Conservation (phyloP, 1,284 basidiomycete species). For the Irpex sp. region DNA sequence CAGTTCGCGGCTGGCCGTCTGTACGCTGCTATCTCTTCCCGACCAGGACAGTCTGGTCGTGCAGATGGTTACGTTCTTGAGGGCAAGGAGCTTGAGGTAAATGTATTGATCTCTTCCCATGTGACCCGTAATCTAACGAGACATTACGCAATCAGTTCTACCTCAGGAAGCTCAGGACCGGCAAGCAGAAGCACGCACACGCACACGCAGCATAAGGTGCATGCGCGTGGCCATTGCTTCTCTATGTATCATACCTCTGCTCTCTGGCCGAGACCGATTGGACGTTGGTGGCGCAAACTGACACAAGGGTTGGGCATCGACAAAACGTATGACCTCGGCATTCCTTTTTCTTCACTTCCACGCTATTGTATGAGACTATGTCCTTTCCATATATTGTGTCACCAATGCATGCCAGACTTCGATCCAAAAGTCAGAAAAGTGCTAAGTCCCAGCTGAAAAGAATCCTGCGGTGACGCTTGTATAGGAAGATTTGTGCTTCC, state of each 20-base stretch:
- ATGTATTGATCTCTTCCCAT: constrained; percentile 19
- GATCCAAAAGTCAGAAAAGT: constrained; percentile 11
- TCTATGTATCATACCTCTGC: constrained; percentile 12
- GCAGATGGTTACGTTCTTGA: constrained; percentile 95
- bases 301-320: constrained; percentile 17
- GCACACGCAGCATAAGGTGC: constrained; percentile 46
- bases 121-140: constrained; percentile 5
- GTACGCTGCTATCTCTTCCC: constrained; percentile 86
- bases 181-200: constrained; percentile 94
- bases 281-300: constrained; percentile 15
- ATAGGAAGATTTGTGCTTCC: background rate
- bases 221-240: constrained; percentile 7
- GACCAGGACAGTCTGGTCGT: constrained; percentile 92
- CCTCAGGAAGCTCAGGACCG: constrained; percentile 85
- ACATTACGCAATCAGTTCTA: constrained; percentile 65
- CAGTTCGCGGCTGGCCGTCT: constrained; percentile 89
- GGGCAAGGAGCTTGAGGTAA: constrained; percentile 93
- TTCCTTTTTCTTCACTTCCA: constrained; percentile 13
- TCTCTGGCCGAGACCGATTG: constrained; percentile 18
- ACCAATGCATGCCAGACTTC: constrained; percentile 22
- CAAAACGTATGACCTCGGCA: constrained; percentile 22
- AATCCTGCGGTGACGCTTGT: background rate
- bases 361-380: constrained; percentile 27
- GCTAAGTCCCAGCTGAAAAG: background rate
- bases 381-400: constrained; percentile 22